Percentiles rank a stretch among this genome's conserved stretches.
phyloP scores from a whole-genome alignment of 1,139 yeast genomes.

The Meyerozyma smithsonii region DNA sequence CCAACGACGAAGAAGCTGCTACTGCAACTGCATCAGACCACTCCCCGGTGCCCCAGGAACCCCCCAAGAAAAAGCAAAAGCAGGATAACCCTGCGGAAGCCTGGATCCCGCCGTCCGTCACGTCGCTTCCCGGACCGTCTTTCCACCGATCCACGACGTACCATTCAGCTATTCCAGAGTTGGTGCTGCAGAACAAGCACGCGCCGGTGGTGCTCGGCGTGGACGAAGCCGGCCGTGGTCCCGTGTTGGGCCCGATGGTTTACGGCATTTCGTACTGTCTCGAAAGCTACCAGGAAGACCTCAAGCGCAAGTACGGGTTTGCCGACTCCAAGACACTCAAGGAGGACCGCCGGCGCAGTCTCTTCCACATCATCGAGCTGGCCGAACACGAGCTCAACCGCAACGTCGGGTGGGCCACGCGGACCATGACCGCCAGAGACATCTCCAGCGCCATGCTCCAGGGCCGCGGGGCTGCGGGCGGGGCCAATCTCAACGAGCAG shows the following conservation, averaged over 20 bases:
- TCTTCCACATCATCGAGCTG: slow-evolving; percentile 57
- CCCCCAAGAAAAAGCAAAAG: neutral
- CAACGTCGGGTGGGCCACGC: slow-evolving; percentile 84
- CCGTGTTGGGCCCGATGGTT: slow-evolving; percentile 96
- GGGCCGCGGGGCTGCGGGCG: slow-evolving; percentile 48
- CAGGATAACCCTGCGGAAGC: neutral
- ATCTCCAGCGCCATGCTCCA: slow-evolving; percentile 82
- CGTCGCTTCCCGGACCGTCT: slow-evolving; percentile 18
- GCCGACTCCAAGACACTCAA: slow-evolving; percentile 89
- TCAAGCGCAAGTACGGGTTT: slow-evolving; percentile 66
- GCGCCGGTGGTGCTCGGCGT: slow-evolving; percentile 64
- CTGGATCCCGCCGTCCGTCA: slow-evolving; percentile 34
- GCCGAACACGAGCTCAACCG: slow-evolving; percentile 39
- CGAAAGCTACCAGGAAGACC: slow-evolving; percentile 42
- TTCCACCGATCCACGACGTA: slow-evolving; percentile 32
- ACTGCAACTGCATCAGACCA: neutral
- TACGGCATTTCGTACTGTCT: slow-evolving; percentile 83
- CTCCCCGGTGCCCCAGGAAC: neutral
- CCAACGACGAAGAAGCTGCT: neutral
- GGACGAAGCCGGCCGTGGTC: slow-evolving; percentile 98
- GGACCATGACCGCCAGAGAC: slow-evolving; percentile 81
- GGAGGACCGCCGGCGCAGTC: slow-evolving; percentile 59
- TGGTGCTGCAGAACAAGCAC: slow-evolving; percentile 12
- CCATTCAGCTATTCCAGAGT: slow-evolving; percentile 28
- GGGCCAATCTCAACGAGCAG: slow-evolving; percentile 75